Conservation (phyloP, 1,139 yeast genomes). For the Saccharomyces hybrid region DNA sequence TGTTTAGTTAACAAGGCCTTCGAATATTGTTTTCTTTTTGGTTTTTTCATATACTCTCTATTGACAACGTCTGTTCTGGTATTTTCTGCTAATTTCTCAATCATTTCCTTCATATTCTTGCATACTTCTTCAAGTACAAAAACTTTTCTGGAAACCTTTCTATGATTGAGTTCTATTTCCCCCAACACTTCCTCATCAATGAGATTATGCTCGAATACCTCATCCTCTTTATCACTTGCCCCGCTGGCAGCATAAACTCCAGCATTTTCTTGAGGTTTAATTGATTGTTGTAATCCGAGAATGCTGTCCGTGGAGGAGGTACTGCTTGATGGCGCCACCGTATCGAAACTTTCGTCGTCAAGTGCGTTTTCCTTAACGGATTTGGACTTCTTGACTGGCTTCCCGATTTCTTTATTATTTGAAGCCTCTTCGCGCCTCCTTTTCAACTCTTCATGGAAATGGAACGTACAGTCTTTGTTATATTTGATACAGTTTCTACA, state of each 20-base stretch:
- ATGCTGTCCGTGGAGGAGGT: not conserved
- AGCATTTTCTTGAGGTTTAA: not conserved
- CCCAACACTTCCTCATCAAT: not conserved
- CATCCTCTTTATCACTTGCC: not conserved
- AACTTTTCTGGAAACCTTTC: conserved; percentile 6
- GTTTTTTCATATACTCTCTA: conserved; percentile 6
- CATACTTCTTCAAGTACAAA: conserved; percentile 3
- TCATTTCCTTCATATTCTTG: conserved; percentile 2
- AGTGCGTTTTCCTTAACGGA: not conserved
- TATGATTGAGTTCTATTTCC: not conserved
- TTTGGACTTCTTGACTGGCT: not conserved
- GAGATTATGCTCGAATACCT: not conserved
- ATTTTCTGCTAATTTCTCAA: conserved; percentile 5
- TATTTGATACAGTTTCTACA: conserved; percentile 26
- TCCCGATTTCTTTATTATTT: not conserved
- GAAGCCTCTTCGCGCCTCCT: not conserved
- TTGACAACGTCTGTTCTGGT: not conserved
- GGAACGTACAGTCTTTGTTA: conserved; percentile 15
- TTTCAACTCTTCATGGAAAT: not conserved
- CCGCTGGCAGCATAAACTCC: not conserved
- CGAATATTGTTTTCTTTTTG: conserved; percentile 5
- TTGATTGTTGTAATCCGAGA: not conserved
- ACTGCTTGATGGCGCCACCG: not conserved
- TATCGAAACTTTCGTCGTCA: not conserved
- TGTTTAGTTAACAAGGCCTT: conserved; percentile 2